Conservation (phyloP, 495 filamentous ascomycete genomes). For the Chaetomium fimeti region DNA sequence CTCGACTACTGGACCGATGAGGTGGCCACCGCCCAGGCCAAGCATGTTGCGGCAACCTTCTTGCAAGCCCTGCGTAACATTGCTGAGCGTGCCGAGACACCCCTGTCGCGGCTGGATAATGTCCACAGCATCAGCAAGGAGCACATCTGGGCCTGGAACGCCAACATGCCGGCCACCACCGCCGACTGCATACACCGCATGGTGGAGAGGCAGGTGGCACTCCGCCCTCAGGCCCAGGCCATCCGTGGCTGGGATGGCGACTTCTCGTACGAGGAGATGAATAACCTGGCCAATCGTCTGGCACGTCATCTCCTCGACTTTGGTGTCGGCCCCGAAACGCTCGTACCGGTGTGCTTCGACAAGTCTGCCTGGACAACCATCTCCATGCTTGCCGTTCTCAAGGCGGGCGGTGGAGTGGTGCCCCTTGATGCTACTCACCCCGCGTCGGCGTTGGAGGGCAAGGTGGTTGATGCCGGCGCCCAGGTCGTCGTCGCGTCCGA, state of each 20-base stretch:
- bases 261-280: slow-evolving; percentile 52
- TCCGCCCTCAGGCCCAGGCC: slow-evolving; percentile 26
- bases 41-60: slow-evolving; percentile 52
- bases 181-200: slow-evolving; percentile 24
- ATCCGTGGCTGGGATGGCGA: slow-evolving; percentile 52
- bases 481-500: slow-evolving; percentile 22
- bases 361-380: slow-evolving; percentile 51
- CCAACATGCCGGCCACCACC: slow-evolving; percentile 23
- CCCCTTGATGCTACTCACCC: slow-evolving; percentile 58
- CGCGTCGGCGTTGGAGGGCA: not conserved
- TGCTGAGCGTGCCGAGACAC: slow-evolving; percentile 33
- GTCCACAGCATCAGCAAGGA: slow-evolving; percentile 20
- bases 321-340: slow-evolving; percentile 52
- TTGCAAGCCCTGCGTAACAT: slow-evolving; percentile 48
- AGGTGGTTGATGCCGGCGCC: slow-evolving; percentile 16
- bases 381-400: slow-evolving; percentile 47
- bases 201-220: slow-evolving; percentile 25
- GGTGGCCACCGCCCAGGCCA: slow-evolving; percentile 41
- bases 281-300: slow-evolving; percentile 36
- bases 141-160: slow-evolving; percentile 30
- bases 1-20: slow-evolving; percentile 58
- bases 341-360: slow-evolving; percentile 51
- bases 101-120: slow-evolving; percentile 16
- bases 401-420: slow-evolving; percentile 49
- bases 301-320: slow-evolving; percentile 41